Percentiles rank a stretch among this genome's conserved stretches.
These are phyloP conservation scores for Xylaria venustula DNA, from an alignment of 495 filamentous ascomycete genomes.

Conservation along the genomic window DNA sequence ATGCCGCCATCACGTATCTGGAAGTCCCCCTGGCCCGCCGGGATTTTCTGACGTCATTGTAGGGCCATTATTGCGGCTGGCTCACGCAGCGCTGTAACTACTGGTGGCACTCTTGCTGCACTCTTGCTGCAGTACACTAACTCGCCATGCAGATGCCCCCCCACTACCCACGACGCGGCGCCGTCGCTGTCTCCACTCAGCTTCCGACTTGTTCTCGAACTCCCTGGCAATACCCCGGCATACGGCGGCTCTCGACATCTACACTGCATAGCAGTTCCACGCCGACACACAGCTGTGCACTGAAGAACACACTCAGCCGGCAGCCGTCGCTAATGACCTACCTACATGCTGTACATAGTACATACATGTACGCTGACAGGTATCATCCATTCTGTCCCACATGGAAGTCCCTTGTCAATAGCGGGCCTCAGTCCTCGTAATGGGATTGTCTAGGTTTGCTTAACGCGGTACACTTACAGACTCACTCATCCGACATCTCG, in stretches of 20 bases:
- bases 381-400: too few species aligned
- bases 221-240: background rate
- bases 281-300: background rate
- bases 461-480: too few species aligned
- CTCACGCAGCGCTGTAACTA: too few species aligned
- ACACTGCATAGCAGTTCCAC: background rate
- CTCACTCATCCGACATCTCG: too few species aligned
- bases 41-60: slow-evolving; percentile 3
- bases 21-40: background rate
- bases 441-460: too few species aligned
- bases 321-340: too few species aligned
- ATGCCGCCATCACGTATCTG: background rate
- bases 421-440: too few species aligned
- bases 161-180: background rate
- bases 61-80: background rate
- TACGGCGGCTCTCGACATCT: background rate
- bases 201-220: background rate
- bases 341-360: too few species aligned
- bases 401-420: too few species aligned
- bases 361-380: too few species aligned
- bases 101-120: too few species aligned
- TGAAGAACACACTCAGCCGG: background rate
- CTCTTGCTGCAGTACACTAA: background rate
- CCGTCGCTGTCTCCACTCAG: background rate
- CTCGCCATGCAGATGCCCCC: too few species aligned